A percentile compares a stretch with the other conserved stretches of the same genome.
phyloP scores from a whole-genome alignment of 176 grass and related monocot genomes.

The Areca catechu region DNA sequence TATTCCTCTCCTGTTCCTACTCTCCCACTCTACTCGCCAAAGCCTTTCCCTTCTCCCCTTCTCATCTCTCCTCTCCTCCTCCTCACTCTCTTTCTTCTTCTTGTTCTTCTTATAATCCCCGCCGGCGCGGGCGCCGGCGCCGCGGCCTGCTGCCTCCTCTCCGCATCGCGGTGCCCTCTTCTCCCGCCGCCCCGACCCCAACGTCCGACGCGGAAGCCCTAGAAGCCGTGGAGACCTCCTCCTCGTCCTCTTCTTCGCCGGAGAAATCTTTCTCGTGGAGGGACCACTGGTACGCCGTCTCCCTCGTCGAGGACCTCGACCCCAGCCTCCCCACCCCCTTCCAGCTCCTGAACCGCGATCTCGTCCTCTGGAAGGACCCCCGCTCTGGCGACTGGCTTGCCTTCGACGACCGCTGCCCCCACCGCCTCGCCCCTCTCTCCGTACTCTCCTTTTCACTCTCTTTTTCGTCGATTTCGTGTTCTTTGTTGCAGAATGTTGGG shows the following conservation, averaged over 20 bases:
- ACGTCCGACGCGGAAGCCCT: constrained; percentile 31
- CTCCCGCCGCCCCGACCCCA: constrained; percentile 19
- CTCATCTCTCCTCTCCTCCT: constrained; percentile 4
- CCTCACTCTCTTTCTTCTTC: not conserved
- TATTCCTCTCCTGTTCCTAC: too few relatives aligned
- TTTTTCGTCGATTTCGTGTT: too few relatives aligned
- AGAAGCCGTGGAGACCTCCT: constrained; percentile 26
- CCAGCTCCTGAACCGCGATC: constrained; percentile 94
- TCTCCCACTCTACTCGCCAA: too few relatives aligned
- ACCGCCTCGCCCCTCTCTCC: constrained; percentile 90
- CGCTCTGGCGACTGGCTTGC: constrained; percentile 69
- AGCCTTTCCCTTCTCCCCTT: constrained; percentile 1
- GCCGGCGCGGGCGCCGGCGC: not conserved
- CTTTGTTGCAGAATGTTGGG: too few relatives aligned
- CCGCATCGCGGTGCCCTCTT: constrained; percentile 61
- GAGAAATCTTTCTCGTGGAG: constrained; percentile 77
- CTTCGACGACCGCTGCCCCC: constrained; percentile 86
- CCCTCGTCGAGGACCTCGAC: constrained; percentile 90
- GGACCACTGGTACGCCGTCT: constrained; percentile 94
- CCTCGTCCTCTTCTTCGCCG: constrained; percentile 14
- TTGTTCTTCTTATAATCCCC: constrained; percentile 2
- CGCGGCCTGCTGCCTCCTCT: constrained; percentile 16
- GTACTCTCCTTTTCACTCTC: constrained; percentile 16
- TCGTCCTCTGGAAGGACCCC: constrained; percentile 91
- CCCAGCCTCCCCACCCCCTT: constrained; percentile 67